These are phyloP conservation scores for Aegilops tauschii DNA, from an alignment of 176 grass and related monocot genomes.

Conservation along the genomic window DNA sequence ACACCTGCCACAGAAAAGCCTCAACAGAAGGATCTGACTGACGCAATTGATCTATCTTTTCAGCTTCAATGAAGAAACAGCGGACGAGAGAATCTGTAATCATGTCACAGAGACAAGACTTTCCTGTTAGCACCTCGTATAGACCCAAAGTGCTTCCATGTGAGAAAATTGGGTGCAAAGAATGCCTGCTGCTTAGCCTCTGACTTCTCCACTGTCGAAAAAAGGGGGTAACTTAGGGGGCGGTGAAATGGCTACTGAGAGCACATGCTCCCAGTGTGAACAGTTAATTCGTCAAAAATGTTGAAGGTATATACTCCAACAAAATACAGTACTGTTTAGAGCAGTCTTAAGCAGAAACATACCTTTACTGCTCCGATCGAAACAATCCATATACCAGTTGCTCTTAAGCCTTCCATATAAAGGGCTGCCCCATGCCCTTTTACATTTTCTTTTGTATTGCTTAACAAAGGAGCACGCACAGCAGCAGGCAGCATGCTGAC, in stretches of 20 bases:
- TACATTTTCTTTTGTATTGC: conserved; percentile 63
- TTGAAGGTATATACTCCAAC: background rate
- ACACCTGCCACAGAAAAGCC: conserved; percentile 91
- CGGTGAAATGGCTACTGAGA: too few relatives aligned
- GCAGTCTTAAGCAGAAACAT: background rate
- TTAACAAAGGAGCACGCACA: conserved; percentile 52
- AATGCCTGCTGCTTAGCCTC: conserved; percentile 63
- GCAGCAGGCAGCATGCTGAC: conserved; percentile 61
- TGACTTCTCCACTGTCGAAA: conserved; percentile 66
- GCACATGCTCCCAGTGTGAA: too few relatives aligned
- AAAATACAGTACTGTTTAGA: background rate
- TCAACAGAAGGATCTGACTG: conserved; percentile 63
- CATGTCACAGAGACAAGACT: conserved; percentile 80
- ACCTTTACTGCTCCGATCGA: conserved; percentile 82
- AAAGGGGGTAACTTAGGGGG: background rate
- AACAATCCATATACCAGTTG: conserved; percentile 81
- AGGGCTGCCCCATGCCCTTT: conserved; percentile 48
- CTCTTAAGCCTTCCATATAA: conserved; percentile 74
- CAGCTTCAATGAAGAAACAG: conserved; percentile 83
- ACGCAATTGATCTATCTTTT: conserved; percentile 67
- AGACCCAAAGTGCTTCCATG: conserved; percentile 80
- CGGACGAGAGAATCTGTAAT: conserved; percentile 68
- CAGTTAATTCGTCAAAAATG: too few relatives aligned
- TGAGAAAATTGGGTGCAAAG: conserved; percentile 76
- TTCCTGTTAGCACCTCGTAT: conserved; percentile 84